Base-by-base conservation (phyloP, 495 filamentous ascomycete species). In the Aspergillus leporis region DNA sequence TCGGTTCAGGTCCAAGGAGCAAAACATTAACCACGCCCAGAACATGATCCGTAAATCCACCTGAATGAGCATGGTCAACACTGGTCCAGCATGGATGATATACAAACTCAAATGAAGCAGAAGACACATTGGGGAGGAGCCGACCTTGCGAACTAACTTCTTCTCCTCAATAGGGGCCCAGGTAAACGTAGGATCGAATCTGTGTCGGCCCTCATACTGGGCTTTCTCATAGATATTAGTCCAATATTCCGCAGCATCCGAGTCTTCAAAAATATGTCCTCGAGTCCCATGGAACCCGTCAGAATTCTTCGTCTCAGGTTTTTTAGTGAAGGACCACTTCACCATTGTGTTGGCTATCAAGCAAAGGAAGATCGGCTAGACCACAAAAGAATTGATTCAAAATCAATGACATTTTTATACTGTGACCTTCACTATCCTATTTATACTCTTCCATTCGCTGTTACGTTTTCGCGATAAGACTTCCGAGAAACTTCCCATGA, bases 91-190 rank as follows among this genome's bases (percentile, higher is more conserved):
- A 4, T 8, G 13, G 9, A 14, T 36, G 34, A 45, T 21, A 51
- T 53, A n/a, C 32, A 38, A 10, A 41, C 30, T 51, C 18, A 58
- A 53, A 32, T 6, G 4, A 23, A 36, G 34, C 52, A 55, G 58
- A 31, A 70, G 25, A 28, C 25, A 6, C 3, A 28, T 28, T 43
- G 60, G 81, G 81, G 75, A 51, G 73, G 59, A 19, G 9, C 34
- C 34, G 10, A 36, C 34, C 34, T 36, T 36, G 8, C 34, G 34
- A 8, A 82, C 71, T 16, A 84, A 63, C 58, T 60, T 71, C 59
- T 67, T 71, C 69, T 85, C 82, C 54, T 80, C 78, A 43, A 72
- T 67, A 52, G 70, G 70, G 12, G 69, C 73, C 82, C 81, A 85
- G 40, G 62, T 69, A 53, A 74, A 74, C 5, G 62, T 58, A 36